Conservation (phyloP, 176 grass and related monocot genomes). For the Ensete ventricosum region DNA sequence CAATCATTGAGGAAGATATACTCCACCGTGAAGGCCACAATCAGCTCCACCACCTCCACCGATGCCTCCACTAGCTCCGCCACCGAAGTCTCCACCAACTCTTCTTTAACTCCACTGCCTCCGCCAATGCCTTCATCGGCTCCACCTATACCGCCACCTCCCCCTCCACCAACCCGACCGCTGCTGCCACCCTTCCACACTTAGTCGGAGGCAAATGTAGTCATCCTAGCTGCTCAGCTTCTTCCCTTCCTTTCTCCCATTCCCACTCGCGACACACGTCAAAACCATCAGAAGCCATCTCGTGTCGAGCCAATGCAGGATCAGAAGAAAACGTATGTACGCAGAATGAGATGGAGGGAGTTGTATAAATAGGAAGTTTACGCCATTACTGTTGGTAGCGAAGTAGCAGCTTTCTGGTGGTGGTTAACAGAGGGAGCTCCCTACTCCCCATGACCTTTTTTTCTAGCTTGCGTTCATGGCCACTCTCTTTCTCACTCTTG, state of each 20-base stretch:
- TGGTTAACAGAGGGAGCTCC: background rate
- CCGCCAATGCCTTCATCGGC: too few relatives aligned
- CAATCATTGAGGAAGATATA: too few relatives aligned
- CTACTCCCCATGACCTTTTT: background rate
- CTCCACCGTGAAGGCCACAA: too few relatives aligned
- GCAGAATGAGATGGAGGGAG: too few relatives aligned
- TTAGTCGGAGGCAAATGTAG: too few relatives aligned
- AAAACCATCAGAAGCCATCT: background rate
- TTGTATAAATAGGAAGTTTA: background rate
- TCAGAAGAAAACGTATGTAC: background rate
- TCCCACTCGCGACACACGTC: background rate
- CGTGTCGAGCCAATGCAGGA: background rate
- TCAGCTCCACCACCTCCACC: too few relatives aligned
- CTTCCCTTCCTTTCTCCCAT: background rate
- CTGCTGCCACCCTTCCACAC: too few relatives aligned
- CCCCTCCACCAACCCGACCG: too few relatives aligned
- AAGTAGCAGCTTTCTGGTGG: background rate
- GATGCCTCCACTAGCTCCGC: background rate
- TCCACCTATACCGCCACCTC: too few relatives aligned
- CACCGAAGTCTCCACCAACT: too few relatives aligned
- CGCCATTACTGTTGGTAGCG: background rate
- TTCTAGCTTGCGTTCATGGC: background rate
- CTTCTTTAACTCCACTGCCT: too few relatives aligned
- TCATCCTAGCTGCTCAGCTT: too few relatives aligned
- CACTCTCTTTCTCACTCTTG: background rate